Evolutionary conservation across 2,329 filamentous ascomycete genomes (phyloP).

Genomic region (Hymenoscyphus occultus): DNA sequence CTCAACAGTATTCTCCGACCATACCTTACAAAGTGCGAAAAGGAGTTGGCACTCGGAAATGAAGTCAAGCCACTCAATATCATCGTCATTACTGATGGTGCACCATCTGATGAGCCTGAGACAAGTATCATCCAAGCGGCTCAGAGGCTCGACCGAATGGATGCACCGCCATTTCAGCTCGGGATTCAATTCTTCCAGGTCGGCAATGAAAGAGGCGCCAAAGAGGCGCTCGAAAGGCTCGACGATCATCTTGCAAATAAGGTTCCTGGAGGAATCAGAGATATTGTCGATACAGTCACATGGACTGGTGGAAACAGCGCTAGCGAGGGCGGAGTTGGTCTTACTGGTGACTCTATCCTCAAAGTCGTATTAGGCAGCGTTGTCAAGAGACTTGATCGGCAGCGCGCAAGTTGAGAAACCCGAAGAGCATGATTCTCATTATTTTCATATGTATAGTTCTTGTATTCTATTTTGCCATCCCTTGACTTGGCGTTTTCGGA

Average conservation of each 20-base stretch:
- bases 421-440: conserved; percentile 18
- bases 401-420: conserved; percentile 28
- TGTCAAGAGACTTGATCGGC: conserved; percentile 61
- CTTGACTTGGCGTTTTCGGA: background rate
- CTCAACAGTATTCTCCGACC: conserved; percentile 69
- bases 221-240: conserved; percentile 62
- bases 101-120: conserved; percentile 75
- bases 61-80: conserved; percentile 78
- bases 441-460: conserved; percentile 6
- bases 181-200: conserved; percentile 97
- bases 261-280: conserved; percentile 59
- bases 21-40: conserved; percentile 61
- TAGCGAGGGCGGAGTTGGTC: conserved; percentile 40
- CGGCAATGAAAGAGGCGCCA: conserved; percentile 66
- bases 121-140: conserved; percentile 65
- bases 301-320: conserved; percentile 50
- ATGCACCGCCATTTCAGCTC: conserved; percentile 76
- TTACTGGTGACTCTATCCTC: conserved; percentile 70
- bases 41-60: conserved; percentile 34
- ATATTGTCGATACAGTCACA: conserved; percentile 90
- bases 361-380: conserved; percentile 82
- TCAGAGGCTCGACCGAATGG: conserved; percentile 63
- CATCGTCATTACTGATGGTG: conserved; percentile 90
- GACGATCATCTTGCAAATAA: conserved; percentile 67
- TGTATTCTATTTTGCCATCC: background rate